These are phyloP conservation scores for Suaeda aralocaspica DNA, from an alignment of 148 eudicot species.

Conservation along the genomic window DNA sequence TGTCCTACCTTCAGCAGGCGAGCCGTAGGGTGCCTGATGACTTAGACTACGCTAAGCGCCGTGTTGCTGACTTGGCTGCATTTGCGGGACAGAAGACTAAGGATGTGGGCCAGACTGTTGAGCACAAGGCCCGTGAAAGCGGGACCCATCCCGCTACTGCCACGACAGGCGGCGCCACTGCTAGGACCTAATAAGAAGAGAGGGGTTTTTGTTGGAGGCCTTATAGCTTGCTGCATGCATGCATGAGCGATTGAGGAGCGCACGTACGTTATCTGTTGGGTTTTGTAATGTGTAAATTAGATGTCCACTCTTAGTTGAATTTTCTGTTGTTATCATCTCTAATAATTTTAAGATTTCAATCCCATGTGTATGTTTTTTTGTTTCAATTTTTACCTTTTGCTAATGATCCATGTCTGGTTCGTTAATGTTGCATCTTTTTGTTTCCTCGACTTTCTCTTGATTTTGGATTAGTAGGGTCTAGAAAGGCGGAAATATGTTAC, in stretches of 20 bases:
- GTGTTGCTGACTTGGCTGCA: slow-evolving; percentile 50
- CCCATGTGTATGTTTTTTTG: background rate
- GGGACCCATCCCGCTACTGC: slow-evolving; percentile 23
- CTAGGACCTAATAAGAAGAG: slow-evolving; percentile 10
- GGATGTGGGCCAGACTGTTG: slow-evolving; percentile 63
- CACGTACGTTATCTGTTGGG: slow-evolving; percentile 7
- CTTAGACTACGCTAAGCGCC: slow-evolving; percentile 57
- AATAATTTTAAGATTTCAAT: slow-evolving; percentile 14
- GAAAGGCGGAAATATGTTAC: too few relatives aligned
- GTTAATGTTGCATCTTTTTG: too few relatives aligned
- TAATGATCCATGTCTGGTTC: too few relatives aligned
- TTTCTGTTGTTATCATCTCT: slow-evolving; percentile 5
- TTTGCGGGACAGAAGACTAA: slow-evolving; percentile 74
- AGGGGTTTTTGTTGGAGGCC: too few relatives aligned
- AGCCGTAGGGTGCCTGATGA: slow-evolving; percentile 46
- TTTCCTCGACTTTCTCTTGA: too few relatives aligned
- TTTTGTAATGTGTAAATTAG: slow-evolving; percentile 4
- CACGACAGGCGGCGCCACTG: background rate
- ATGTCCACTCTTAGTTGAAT: background rate
- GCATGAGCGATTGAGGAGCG: background rate
- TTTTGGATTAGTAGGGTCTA: too few relatives aligned
- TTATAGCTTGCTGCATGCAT: too few relatives aligned
- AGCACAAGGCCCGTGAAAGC: slow-evolving; percentile 60
- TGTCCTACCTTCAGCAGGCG: slow-evolving; percentile 38
- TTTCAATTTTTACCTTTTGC: background rate